Conservation (phyloP, 179 eudicot genomes). For the Heliamphora ciliata region DNA sequence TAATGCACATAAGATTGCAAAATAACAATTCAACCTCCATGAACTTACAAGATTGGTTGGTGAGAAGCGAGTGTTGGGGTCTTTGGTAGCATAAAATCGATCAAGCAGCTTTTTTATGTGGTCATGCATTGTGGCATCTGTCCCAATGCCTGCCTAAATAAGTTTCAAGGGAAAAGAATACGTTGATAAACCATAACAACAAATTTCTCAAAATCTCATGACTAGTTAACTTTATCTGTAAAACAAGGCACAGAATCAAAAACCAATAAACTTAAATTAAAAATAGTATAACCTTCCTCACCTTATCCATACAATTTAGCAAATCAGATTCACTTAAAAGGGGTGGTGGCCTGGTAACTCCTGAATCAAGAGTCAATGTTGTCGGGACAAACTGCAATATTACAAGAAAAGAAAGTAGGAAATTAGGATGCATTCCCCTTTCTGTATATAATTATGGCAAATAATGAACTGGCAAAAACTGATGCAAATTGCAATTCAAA, state of each 20-base stretch:
- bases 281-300: constrained; percentile 22
- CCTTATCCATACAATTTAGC: constrained; percentile 90
- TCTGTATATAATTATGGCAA: neutral
- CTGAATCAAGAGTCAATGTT: constrained; percentile 73
- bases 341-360: constrained; percentile 87
- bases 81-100: constrained; percentile 94
- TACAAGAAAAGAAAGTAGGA: neutral
- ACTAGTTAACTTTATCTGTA: neutral
- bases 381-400: constrained; percentile 68
- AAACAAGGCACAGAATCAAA: neutral
- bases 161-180: neutral
- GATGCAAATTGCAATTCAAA: neutral
- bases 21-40: neutral
- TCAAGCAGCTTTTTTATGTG: constrained; percentile 95
- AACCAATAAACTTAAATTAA: neutral
- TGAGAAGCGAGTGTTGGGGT: constrained; percentile 68
- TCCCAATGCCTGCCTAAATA: constrained; percentile 82
- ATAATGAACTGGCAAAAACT: neutral
- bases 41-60: constrained; percentile 77
- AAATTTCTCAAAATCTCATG: neutral
- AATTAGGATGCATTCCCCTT: neutral
- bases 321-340: constrained; percentile 96
- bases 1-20: neutral
- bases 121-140: constrained; percentile 99
- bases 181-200: neutral